Conservation (phyloP, 2,329 filamentous ascomycete species). For the Pseudogymnoascus sp. region DNA sequence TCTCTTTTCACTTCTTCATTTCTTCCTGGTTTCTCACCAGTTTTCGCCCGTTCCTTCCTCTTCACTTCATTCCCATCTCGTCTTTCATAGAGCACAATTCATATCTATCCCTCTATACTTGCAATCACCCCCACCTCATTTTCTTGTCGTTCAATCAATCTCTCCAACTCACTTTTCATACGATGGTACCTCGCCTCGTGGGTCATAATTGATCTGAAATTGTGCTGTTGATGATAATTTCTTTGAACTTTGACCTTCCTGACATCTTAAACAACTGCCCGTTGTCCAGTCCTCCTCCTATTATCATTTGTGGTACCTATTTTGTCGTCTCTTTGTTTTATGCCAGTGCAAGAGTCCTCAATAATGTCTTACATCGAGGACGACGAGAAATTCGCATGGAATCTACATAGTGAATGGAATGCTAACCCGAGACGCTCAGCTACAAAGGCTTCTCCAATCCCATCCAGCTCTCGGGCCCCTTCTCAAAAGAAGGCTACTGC, state of each 20-base stretch:
- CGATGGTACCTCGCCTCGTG: not conserved
- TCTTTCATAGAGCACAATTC: not conserved
- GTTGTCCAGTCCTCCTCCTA: not conserved
- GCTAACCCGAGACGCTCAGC: conserved; percentile 7
- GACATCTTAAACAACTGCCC: not conserved
- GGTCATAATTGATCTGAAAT: not conserved
- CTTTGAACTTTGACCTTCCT: not conserved
- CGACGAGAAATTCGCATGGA: not conserved
- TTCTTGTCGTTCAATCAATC: not conserved
- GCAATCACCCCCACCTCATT: not conserved
- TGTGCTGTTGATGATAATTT: not conserved
- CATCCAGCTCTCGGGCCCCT: not conserved
- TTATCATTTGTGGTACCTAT: not conserved
- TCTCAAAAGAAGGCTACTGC: not conserved
- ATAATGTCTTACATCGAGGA: not conserved
- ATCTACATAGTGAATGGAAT: not conserved
- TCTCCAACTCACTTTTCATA: not conserved
- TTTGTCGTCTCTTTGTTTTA: not conserved
- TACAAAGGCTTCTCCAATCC: not conserved
- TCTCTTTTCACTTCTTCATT: not conserved
- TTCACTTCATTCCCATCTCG: not conserved
- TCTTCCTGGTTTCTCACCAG: not conserved
- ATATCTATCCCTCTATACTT: not conserved
- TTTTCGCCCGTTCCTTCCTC: not conserved
- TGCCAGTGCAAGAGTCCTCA: not conserved